Evolutionary conservation across 345 rosid genomes (phyloP).

Genomic region (Angophora floribunda): DNA sequence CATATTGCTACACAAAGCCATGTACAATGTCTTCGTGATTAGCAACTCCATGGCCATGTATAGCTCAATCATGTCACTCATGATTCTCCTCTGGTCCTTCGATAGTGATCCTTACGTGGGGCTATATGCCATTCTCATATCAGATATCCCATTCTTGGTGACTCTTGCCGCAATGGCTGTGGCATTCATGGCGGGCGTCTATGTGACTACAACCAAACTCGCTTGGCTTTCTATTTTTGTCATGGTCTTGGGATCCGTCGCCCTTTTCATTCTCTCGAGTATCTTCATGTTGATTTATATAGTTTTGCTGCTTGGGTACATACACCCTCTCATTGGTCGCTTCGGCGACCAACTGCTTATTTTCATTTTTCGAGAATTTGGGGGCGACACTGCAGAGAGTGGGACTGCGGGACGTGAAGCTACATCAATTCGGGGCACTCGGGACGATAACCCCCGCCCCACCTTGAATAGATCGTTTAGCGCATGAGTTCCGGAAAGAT

Average conservation of each 20-base stretch:
- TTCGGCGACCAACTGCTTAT: fast-evolving
- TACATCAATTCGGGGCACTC: too few relatives aligned
- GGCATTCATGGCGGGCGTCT: not conserved
- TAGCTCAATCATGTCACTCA: not conserved
- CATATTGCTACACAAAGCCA: not conserved
- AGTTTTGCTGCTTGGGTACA: fast-evolving
- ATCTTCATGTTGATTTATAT: fast-evolving
- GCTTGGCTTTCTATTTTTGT: not conserved
- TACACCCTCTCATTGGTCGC: not conserved
- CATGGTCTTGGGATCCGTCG: fast-evolving
- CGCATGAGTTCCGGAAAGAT: not conserved
- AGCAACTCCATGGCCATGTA: not conserved
- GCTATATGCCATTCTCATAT: fast-evolving
- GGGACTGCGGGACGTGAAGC: too few relatives aligned
- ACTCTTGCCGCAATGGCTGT: not conserved
- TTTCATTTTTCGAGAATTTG: fast-evolving
- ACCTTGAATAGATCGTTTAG: not conserved
- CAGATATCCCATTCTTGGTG: fast-evolving
- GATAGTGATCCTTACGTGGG: fast-evolving
- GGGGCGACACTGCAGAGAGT: not conserved
- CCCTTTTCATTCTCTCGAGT: not conserved
- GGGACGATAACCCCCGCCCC: not conserved
- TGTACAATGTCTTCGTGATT: not conserved
- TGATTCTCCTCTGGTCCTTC: not conserved
- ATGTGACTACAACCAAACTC: not conserved